Evolutionary conservation across 495 filamentous ascomycete species (phyloP).

Genomic region (Penicillium paradoxum): DNA sequence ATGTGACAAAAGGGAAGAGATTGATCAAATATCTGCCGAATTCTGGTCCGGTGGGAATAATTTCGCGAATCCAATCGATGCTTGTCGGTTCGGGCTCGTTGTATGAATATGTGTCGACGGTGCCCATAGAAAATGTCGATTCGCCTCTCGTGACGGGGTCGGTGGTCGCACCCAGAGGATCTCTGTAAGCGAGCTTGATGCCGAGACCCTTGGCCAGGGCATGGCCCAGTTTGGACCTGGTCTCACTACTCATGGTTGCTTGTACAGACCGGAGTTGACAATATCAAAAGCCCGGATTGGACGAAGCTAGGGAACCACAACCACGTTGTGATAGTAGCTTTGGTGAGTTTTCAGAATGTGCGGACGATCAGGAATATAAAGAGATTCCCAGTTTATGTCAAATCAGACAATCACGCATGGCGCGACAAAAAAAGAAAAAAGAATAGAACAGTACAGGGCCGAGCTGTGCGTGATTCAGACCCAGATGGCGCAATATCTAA

Average conservation of each 20-base stretch:
- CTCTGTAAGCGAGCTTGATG: slow-evolving; percentile 72
- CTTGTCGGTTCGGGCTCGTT: slow-evolving; percentile 76
- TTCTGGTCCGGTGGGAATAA: slow-evolving; percentile 53
- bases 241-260: slow-evolving; percentile 35
- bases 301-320: slow-evolving; percentile 1
- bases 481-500: slow-evolving; percentile 30
- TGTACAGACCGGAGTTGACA: neutral
- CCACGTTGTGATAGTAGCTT: slow-evolving; percentile 3
- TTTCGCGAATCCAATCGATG: slow-evolving; percentile 61
- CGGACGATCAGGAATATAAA: slow-evolving; percentile 18
- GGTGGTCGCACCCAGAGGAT: slow-evolving; percentile 45
- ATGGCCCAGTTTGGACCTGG: slow-evolving; percentile 58
- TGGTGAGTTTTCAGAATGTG: slow-evolving; percentile 1
- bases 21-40: slow-evolving; percentile 55
- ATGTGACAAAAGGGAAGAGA: slow-evolving; percentile 81
- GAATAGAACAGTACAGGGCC: slow-evolving; percentile 11
- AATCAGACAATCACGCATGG: slow-evolving; percentile 16
- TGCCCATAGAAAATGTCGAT: slow-evolving; percentile 71
- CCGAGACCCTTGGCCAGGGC: slow-evolving; percentile 73
- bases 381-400: slow-evolving; percentile 4
- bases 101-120: slow-evolving; percentile 72
- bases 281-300: slow-evolving; percentile 8
- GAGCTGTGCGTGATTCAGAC: slow-evolving; percentile 20
- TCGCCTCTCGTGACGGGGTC: slow-evolving; percentile 65
- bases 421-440: slow-evolving; percentile 7